Base-by-base conservation (phyloP, 306 rosid genomes). In the Mimosa bimucronata region DNA sequence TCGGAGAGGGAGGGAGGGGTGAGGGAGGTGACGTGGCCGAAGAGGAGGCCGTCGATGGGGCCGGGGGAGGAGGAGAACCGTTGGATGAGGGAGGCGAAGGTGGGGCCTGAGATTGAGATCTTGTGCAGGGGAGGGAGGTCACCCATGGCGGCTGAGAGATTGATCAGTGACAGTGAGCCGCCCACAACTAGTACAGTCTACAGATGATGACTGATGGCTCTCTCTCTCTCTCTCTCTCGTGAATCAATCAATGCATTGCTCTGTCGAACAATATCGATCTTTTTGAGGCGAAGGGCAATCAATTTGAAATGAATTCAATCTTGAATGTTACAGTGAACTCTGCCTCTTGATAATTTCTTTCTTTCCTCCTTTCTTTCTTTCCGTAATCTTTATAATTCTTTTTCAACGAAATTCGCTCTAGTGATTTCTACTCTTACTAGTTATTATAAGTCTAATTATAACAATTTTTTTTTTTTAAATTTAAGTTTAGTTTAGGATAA, bases 31-130 rank as follows among this genome's bases (percentile, higher is more conserved):
- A 91, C 86, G 87, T 87, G 88, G 70, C 99, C 98, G 80, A 89
- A 95, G 76, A 95, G 88, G 29, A 95, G 90, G 42, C 99, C 99
- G n/a, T 90, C 90, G 15, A 95, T 70, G 81, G 96, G 68, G 74
- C 88, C 86, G 3, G 85, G 23, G 9, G 94, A 70, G 61, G 89
- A 78, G 76, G 94, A 84, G 94, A 93, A 87, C 45, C 94, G 92
- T 77, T 95, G 93, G 85, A 95, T 86, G 73, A 88, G 48, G 58
- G 99, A 90, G 46, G 99, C 90, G 2, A 95, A 72, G 64, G 88
- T 92, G 8, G 98, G 96, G 13, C 99, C 99, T 9, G 96, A 91
- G 38, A 95, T 91, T 12, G 96, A 85, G 61, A 91, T 89, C 80
- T 87, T 95, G 64, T 90, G 92, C 4, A 91, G 16, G 19, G 91